These are phyloP conservation scores for Coelastrella sp. DNA, from an alignment of 139 green algal genomes.

Conservation along the genomic window DNA sequence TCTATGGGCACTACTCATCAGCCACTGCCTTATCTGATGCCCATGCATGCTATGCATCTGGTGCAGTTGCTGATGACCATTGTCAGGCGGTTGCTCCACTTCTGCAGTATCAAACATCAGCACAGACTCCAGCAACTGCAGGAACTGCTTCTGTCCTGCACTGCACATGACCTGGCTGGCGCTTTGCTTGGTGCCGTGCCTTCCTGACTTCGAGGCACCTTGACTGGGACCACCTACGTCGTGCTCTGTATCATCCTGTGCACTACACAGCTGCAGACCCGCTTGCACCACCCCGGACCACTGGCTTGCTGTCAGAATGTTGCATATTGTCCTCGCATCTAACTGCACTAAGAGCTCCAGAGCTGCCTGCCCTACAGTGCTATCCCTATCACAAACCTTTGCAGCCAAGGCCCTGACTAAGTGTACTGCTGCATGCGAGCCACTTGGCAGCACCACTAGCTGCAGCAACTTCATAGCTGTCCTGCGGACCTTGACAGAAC, in stretches of 20 bases:
- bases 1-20: not conserved
- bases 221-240: not conserved
- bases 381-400: constrained; percentile 17
- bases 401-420: constrained; percentile 17
- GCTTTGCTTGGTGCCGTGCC: not conserved
- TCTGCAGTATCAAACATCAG: not conserved
- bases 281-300: not conserved
- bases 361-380: not conserved
- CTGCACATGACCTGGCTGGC: not conserved
- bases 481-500: constrained; percentile 29
- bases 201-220: not conserved
- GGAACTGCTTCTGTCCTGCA: constrained; percentile 11
- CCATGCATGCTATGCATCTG: not conserved
- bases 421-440: not conserved
- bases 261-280: not conserved
- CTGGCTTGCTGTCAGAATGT: not conserved
- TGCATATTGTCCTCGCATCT: not conserved
- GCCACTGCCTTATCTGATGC: not conserved
- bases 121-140: not conserved
- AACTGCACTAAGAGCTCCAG: not conserved
- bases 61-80: not conserved
- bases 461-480: constrained; percentile 25
- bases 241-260: not conserved
- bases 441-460: constrained; percentile 10
- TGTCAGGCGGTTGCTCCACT: not conserved